phyloP scores from a whole-genome alignment of 352 stramenopile genomes.

The Pythium chondricola region DNA sequence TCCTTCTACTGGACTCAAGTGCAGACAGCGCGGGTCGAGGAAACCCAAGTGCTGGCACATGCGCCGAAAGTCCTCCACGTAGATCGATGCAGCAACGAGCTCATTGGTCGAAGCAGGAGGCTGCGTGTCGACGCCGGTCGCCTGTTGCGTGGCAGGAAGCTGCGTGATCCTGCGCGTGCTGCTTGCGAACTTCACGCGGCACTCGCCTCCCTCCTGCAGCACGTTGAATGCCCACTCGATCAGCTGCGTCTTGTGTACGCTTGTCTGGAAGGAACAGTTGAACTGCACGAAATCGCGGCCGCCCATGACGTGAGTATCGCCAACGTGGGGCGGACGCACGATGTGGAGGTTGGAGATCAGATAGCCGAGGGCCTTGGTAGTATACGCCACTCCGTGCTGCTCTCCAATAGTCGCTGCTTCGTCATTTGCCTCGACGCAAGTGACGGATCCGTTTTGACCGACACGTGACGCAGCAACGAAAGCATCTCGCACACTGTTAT shows the following conservation, averaged over 20 bases:
- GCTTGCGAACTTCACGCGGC: constrained; percentile 22
- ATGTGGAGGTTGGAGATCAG: constrained; percentile 26
- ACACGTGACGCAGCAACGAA: constrained; percentile 37
- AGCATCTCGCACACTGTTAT: constrained; percentile 36
- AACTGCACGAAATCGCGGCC: constrained; percentile 26
- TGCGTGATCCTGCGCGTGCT: constrained; percentile 5
- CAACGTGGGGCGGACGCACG: not conserved
- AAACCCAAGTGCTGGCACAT: constrained; percentile 32
- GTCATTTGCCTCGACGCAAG: constrained; percentile 32
- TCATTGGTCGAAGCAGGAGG: too few relatives aligned
- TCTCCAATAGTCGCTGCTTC: constrained; percentile 5
- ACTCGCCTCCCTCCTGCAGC: constrained; percentile 43
- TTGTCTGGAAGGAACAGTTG: constrained; percentile 43
- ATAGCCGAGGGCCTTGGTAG: constrained; percentile 20
- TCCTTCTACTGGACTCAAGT: not conserved
- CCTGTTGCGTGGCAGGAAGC: not conserved
- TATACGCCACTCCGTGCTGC: constrained; percentile 1
- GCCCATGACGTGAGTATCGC: constrained; percentile 1
- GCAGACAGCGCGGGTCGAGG: constrained; percentile 16
- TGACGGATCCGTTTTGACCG: constrained; percentile 29
- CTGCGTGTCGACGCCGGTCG: not conserved
- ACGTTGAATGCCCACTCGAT: constrained; percentile 28
- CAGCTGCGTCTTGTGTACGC: constrained; percentile 21
- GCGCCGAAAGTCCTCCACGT: constrained; percentile 41
- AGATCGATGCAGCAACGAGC: constrained; percentile 9